These are phyloP conservation scores for Saccharomycodes ludwigii DNA, from an alignment of 805 yeast species.

Conservation along the genomic window DNA sequence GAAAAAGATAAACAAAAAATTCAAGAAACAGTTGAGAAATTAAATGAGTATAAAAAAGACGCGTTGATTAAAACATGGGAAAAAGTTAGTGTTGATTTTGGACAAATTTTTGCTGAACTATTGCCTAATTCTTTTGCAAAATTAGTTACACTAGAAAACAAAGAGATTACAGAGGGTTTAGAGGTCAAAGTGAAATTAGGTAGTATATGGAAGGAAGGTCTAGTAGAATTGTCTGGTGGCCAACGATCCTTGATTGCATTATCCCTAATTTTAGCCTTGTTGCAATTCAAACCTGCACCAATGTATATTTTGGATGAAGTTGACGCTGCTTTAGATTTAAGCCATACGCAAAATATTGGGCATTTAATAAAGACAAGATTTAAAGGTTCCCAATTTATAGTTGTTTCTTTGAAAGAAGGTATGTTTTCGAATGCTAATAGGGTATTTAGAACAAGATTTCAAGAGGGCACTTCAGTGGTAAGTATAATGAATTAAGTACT, in stretches of 20 bases:
- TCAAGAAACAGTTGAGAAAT: conserved; percentile 70
- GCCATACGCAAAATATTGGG: conserved; percentile 96
- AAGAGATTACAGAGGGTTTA: conserved; percentile 78
- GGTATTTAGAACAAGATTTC: conserved; percentile 85
- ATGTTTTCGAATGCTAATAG: conserved; percentile 97
- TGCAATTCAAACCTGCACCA: conserved; percentile 96
- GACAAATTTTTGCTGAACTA: conserved; percentile 76
- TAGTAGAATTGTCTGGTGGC: conserved; percentile 94
- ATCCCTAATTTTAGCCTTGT: conserved; percentile 79
- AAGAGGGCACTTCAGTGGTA: conserved; percentile 93
- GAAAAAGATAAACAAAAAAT: conserved; percentile 84
- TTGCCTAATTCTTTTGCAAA: conserved; percentile 86
- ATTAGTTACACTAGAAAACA: conserved; percentile 67
- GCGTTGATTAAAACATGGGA: conserved; percentile 77
- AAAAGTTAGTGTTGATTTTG: conserved; percentile 82
- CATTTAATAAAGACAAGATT: conserved; percentile 90
- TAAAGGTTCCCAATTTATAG: conserved; percentile 91
- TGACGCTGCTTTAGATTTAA: conserved; percentile 94
- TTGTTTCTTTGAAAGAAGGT: conserved; percentile 93
- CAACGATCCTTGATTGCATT: conserved; percentile 91
- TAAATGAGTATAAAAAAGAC: conserved; percentile 75
- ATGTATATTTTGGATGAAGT: conserved; percentile 97
- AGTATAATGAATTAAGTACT: conserved; percentile 34
- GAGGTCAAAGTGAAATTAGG: conserved; percentile 87
- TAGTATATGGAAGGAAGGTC: conserved; percentile 87